phyloP scores from a whole-genome alignment of 139 green algal genomes.

The Chlamydomonas incerta region DNA sequence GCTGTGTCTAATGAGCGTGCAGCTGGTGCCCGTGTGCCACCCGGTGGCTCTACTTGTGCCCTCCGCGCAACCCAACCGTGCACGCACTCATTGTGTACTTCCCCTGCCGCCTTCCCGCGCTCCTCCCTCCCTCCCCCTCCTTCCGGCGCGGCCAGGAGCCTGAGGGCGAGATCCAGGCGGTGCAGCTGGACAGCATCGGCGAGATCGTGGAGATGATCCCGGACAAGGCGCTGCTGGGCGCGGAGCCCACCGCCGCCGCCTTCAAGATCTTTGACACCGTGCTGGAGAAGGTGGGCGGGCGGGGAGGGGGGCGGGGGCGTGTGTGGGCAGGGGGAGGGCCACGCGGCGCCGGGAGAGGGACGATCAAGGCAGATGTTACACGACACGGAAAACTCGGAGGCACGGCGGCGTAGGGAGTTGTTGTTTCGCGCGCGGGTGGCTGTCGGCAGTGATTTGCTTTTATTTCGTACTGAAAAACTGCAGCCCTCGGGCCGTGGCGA shows the following conservation, averaged over 20 bases:
- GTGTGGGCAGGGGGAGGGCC: too few species aligned
- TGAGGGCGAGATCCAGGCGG: conserved; percentile 75
- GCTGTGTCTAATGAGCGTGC: too few species aligned
- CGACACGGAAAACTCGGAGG: too few species aligned
- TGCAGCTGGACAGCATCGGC: conserved; percentile 75
- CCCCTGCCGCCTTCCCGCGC: too few species aligned
- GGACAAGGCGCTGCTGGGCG: conserved; percentile 14
- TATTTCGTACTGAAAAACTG: conserved; percentile 44
- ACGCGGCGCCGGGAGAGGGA: too few species aligned
- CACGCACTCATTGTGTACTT: too few species aligned
- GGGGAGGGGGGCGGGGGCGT: conserved; percentile 20
- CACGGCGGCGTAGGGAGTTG: too few species aligned
- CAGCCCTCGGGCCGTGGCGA: background rate
- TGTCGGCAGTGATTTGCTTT: conserved; percentile 15
- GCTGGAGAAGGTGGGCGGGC: conserved; percentile 57
- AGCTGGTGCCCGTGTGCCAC: too few species aligned
- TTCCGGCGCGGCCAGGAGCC: conserved; percentile 65
- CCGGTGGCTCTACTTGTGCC: too few species aligned
- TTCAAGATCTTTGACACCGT: conserved; percentile 40
- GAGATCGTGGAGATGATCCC: conserved; percentile 75
- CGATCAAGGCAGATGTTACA: too few species aligned
- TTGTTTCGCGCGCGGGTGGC: too few species aligned
- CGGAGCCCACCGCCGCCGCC: background rate
- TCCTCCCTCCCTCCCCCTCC: background rate
- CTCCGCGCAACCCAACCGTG: too few species aligned